phyloP scores from a whole-genome alignment of 202 grass and related monocot genomes.

The Alloteropsis angusta region DNA sequence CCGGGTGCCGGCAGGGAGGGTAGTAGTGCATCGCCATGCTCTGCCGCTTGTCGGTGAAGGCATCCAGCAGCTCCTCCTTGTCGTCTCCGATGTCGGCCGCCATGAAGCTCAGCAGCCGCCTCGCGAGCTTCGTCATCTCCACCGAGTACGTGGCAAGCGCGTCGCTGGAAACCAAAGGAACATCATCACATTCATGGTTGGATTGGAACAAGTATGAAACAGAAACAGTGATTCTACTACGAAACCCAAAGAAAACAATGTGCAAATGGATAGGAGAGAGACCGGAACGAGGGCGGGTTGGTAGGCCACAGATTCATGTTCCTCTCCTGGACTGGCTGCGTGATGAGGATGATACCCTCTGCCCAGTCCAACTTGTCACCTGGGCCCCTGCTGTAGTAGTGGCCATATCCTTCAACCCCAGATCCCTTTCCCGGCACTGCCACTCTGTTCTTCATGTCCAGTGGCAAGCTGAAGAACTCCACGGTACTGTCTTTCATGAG shows the following conservation, averaged over 20 bases:
- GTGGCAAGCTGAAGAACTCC: conserved; percentile 8
- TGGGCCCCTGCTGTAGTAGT: background rate
- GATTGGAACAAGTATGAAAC: background rate
- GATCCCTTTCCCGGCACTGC: background rate
- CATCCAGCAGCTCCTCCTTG: background rate
- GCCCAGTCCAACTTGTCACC: background rate
- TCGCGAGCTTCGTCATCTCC: conserved; percentile 23
- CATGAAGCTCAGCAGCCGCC: conserved; percentile 24
- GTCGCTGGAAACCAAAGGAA: background rate
- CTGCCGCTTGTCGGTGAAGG: conserved; percentile 12
- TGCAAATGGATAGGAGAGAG: background rate
- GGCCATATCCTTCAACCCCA: background rate
- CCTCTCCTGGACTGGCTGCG: background rate
- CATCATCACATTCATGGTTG: background rate
- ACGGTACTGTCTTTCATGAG: background rate
- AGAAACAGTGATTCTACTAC: background rate
- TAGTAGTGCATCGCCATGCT: conserved; percentile 33
- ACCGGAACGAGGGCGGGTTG: background rate
- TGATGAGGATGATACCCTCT: background rate
- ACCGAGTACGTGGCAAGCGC: conserved; percentile 18
- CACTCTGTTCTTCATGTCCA: background rate
- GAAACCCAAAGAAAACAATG: background rate
- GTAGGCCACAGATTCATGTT: background rate
- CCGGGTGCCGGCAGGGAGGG: conserved; percentile 31
- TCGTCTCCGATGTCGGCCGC: conserved; percentile 3